Percentiles rank a stretch among this genome's conserved stretches.
phyloP scores from a whole-genome alignment of 2,329 filamentous ascomycete genomes.

The Colletotrichum lentis region DNA sequence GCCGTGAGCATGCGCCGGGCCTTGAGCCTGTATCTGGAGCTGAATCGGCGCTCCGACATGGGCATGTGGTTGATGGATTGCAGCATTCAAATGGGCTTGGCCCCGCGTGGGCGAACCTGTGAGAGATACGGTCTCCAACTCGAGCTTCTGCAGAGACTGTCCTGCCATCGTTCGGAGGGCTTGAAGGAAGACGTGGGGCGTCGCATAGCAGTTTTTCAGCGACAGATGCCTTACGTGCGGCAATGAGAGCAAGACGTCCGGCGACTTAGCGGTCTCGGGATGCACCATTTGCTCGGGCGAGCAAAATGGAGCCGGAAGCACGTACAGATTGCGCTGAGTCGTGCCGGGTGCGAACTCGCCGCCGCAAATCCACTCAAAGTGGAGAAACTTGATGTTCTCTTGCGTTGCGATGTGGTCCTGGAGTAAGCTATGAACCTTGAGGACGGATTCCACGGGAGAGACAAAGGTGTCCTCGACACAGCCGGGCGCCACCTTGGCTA shows the following conservation, averaged over 20 bases:
- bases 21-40: conserved; percentile 10
- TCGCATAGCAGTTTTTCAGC: conserved; percentile 74
- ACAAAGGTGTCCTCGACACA: conserved; percentile 58
- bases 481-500: conserved; percentile 61
- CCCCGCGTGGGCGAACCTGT: conserved; percentile 54
- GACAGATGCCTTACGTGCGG: conserved; percentile 66
- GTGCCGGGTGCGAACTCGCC: conserved; percentile 72
- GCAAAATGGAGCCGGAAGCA: conserved; percentile 67
- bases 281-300: conserved; percentile 44
- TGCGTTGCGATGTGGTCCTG: conserved; percentile 57
- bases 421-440: conserved; percentile 62
- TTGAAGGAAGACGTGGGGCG: conserved; percentile 63
- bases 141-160: conserved; percentile 60
- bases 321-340: conserved; percentile 67
- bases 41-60: conserved; percentile 28
- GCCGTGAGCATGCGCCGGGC: neutral
- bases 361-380: conserved; percentile 72
- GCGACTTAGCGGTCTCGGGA: conserved; percentile 44
- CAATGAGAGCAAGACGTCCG: conserved; percentile 58
- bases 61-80: conserved; percentile 36
- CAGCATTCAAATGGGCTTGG: conserved; percentile 1
- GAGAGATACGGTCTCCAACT: conserved; percentile 71
- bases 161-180: conserved; percentile 60
- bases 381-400: conserved; percentile 63
- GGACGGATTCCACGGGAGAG: conserved; percentile 60